Conservation (phyloP, 208 protist species). For the Trypanosoma avium region DNA sequence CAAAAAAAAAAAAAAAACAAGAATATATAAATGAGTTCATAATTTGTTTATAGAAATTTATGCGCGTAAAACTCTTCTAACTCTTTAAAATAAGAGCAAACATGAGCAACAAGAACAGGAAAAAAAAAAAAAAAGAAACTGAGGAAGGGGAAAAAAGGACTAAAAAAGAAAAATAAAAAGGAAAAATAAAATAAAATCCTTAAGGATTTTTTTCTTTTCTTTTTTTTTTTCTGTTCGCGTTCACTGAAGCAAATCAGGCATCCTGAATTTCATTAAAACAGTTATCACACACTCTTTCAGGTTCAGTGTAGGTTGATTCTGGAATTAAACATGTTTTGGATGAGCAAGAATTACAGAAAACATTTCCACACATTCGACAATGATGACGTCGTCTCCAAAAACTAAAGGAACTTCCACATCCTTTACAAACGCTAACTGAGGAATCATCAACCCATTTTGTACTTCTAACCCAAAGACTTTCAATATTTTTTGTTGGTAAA, state of each 20-base stretch:
- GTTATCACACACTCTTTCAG: slow-evolving; percentile 50
- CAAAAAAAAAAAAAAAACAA: slow-evolving; percentile 7
- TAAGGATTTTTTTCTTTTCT: slow-evolving; percentile 51
- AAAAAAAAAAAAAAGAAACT: too few relatives aligned
- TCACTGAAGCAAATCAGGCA: not conserved
- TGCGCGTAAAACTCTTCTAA: too few relatives aligned
- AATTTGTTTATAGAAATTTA: not conserved
- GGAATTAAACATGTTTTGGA: slow-evolving; percentile 39
- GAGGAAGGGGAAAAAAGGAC: too few relatives aligned
- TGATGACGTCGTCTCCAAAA: slow-evolving; percentile 63
- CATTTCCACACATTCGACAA: slow-evolving; percentile 84
- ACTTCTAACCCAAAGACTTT: slow-evolving; percentile 66
- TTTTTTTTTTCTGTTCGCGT: not conserved
- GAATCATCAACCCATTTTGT: slow-evolving; percentile 81
- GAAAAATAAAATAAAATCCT: too few relatives aligned
- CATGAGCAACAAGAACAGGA: too few relatives aligned
- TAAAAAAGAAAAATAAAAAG: too few relatives aligned
- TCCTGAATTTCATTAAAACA: slow-evolving; percentile 27
- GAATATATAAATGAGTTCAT: not conserved
- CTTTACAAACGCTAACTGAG: slow-evolving; percentile 53
- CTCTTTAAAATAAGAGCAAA: too few relatives aligned
- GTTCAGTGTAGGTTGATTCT: slow-evolving; percentile 31
- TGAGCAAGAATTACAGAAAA: slow-evolving; percentile 81
- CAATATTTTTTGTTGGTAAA: slow-evolving; percentile 40
- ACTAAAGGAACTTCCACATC: slow-evolving; percentile 64